Conservation (phyloP, 2,329 filamentous ascomycete genomes). For the Fusarium sp. region DNA sequence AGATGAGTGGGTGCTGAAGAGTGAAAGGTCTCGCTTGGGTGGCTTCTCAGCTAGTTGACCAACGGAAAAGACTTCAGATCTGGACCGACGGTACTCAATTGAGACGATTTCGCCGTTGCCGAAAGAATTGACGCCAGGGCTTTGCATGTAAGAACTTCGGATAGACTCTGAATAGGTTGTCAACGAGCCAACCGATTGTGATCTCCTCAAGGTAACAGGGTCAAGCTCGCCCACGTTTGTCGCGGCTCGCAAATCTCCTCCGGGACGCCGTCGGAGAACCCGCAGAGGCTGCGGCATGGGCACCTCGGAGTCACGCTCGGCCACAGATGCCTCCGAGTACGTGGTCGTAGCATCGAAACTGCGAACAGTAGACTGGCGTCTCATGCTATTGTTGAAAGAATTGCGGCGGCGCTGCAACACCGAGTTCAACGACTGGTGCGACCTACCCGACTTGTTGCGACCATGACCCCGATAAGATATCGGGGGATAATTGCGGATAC, state of each 20-base stretch:
- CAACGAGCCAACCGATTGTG: slow-evolving; percentile 72
- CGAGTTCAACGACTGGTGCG: slow-evolving; percentile 66
- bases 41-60: slow-evolving; percentile 70
- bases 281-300: slow-evolving; percentile 69
- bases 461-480: slow-evolving; percentile 57
- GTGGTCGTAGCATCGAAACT: slow-evolving; percentile 72
- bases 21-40: slow-evolving; percentile 64
- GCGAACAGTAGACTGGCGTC: slow-evolving; percentile 65
- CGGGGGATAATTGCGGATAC: slow-evolving; percentile 48
- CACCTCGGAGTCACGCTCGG: slow-evolving; percentile 57
- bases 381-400: slow-evolving; percentile 73
- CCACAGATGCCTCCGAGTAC: slow-evolving; percentile 67
- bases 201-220: slow-evolving; percentile 63
- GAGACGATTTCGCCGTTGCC: slow-evolving; percentile 41
- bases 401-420: slow-evolving; percentile 69
- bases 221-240: slow-evolving; percentile 76
- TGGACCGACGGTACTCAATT: slow-evolving; percentile 47
- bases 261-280: slow-evolving; percentile 79
- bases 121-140: slow-evolving; percentile 53
- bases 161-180: slow-evolving; percentile 74
- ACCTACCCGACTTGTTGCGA: slow-evolving; percentile 65
- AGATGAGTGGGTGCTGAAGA: slow-evolving; percentile 75
- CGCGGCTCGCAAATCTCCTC: slow-evolving; percentile 81
- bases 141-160: slow-evolving; percentile 69
- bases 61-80: slow-evolving; percentile 68